Conservation (phyloP, 306 rosid species). For the Carpinus viminea region DNA sequence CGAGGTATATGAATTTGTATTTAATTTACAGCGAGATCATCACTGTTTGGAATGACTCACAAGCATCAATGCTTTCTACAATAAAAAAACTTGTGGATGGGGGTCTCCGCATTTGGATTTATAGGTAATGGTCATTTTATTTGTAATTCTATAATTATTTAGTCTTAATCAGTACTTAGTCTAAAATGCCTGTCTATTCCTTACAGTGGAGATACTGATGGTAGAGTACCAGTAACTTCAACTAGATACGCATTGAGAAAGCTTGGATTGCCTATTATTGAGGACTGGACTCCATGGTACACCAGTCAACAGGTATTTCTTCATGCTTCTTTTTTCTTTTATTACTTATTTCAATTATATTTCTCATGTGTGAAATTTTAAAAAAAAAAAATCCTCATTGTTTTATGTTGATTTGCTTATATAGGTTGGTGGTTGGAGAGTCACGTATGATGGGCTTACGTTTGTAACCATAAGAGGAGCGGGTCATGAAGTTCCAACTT, state of each 20-base stretch:
- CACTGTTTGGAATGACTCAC: constrained; percentile 40
- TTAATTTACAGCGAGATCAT: constrained; percentile 19
- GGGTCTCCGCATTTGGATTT: constrained; percentile 53
- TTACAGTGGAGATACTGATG: constrained; percentile 54
- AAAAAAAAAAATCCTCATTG: not conserved
- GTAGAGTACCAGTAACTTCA: constrained; percentile 50
- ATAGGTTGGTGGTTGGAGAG: constrained; percentile 61
- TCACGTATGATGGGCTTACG: constrained; percentile 42
- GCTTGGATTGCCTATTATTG: constrained; percentile 34
- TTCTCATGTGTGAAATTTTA: not conserved
- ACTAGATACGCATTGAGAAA: constrained; percentile 47
- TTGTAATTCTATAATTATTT: not conserved
- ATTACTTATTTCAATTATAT: not conserved
- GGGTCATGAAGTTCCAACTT: constrained; percentile 49
- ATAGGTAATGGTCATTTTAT: constrained; percentile 30
- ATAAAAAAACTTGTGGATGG: constrained; percentile 42
- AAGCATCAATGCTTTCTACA: constrained; percentile 40
- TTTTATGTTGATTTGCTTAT: not conserved
- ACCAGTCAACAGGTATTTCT: constrained; percentile 33
- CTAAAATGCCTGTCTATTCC: not conserved
- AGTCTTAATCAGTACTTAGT: not conserved
- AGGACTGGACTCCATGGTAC: constrained; percentile 59
- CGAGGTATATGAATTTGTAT: not conserved
- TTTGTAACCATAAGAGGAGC: constrained; percentile 53
- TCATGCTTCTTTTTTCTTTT: not conserved